Evolutionary conservation across 108 stramenopile species (phyloP), one percentile per base, ranked within the genome.

Genomic region (Skeletonema costatum): DNA sequence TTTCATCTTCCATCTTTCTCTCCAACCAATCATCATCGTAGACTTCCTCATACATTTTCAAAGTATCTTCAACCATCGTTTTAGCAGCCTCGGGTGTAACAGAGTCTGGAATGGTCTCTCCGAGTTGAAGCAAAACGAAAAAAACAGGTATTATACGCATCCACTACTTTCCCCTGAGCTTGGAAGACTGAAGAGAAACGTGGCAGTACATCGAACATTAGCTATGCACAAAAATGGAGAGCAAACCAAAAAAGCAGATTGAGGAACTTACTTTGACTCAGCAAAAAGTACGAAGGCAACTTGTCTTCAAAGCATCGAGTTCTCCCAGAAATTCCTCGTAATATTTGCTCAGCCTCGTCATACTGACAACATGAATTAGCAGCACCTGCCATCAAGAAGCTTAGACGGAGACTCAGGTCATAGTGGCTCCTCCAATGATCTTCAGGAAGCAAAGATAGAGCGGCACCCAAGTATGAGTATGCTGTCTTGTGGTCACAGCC

Each of bases 211-310:
- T n/a, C n/a, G n/a, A n/a, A n/a, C n/a, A 33, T n/a, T 5, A 31
- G 41, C 13, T 9, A 17, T 75, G 32, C 19, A 29, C 53, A n/a
- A 50, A 21, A 4, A 25, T 31, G 3, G 35, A 25, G 21, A 16
- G 2, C 35, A 8, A 14, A 14, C 7, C 44, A 0, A 16, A 46
- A 46, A 12, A 6, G 14, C 11, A 46, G 14, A 14, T 11, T 19
- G n/a, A 19, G n/a, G 5, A 2, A 50, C 48, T 50, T 19, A 50
- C 48, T 58, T 46, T n/a, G 21, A 21, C 30, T 42, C 19, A 65
- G 73, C 33, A 74, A 31, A 36, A 17, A 41, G 29, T 76, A 82
- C 6, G 64, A 70, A 60, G 64, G 33, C 38, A 82, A 39, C 51
- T 77, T 66, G 12, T 64, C 63, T 53, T 82, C 42, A 4, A 77